A percentile compares a stretch with the other conserved stretches of the same genome.
Evolutionary conservation across 495 filamentous ascomycete species (phyloP).

Genomic region (Annulohypoxylon nitens): DNA sequence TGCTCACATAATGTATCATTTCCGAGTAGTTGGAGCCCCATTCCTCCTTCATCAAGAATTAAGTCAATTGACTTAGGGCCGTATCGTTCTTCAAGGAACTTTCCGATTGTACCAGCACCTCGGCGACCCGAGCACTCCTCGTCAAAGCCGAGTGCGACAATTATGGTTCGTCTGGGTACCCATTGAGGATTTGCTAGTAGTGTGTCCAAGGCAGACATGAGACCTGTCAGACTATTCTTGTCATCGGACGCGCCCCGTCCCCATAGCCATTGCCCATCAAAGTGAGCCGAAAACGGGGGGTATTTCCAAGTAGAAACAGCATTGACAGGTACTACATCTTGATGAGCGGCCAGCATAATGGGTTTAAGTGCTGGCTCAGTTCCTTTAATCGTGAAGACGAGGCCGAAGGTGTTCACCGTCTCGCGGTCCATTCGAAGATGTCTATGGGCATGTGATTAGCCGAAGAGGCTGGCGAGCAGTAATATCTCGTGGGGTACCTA

Average conservation of each 20-base stretch:
- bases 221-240: conserved; percentile 74
- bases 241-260: conserved; percentile 73
- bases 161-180: conserved; percentile 67
- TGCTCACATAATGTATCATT: conserved; percentile 51
- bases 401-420: conserved; percentile 70
- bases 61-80: conserved; percentile 70
- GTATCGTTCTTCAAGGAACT: conserved; percentile 64
- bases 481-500: conserved; percentile 32
- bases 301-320: conserved; percentile 71
- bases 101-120: conserved; percentile 67
- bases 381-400: conserved; percentile 72
- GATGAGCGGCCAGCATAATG: conserved; percentile 72
- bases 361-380: conserved; percentile 67
- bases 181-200: conserved; percentile 66
- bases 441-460: conserved; percentile 37
- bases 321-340: conserved; percentile 75
- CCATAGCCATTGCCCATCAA: conserved; percentile 74
- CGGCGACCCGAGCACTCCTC: conserved; percentile 72
- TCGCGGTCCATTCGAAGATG: conserved; percentile 58
- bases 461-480: neutral
- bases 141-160: conserved; percentile 76
- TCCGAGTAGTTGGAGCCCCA: conserved; percentile 61
- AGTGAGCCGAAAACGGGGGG: conserved; percentile 71
- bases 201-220: conserved; percentile 71
- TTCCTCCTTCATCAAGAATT: conserved; percentile 73